Base-by-base conservation (phyloP, 2,329 filamentous ascomycete species). In the Aspergillus terreus region DNA sequence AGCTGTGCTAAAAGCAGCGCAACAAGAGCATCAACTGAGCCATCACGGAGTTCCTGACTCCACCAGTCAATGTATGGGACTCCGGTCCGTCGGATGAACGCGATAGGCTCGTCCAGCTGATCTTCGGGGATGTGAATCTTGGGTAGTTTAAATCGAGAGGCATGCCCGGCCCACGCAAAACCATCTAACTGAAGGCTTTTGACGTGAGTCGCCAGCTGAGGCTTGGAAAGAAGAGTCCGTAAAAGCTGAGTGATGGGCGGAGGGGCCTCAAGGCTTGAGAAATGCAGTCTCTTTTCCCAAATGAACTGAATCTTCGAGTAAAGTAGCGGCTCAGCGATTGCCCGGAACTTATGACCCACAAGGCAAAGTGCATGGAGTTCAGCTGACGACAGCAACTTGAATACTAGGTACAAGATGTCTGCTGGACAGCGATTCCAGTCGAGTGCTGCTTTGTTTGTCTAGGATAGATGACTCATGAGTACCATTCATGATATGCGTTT, bases 1-100 rank as follows among this genome's bases (percentile, higher is more conserved):
- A 59, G 44, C 38, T 56, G 56, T 27, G 56, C 45, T 43, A 62
- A 42, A 14, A 63, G 40, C 25, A 63, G 56, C 5, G 60, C 49
- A 21, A 58, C 17, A 43, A 57, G 44, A 6, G 58, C 58, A 52
- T 63, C 58, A 7, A 54, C 43, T 14, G 32, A 45, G 27, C 56
- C 58, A 12, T 51, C 9, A n/a, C 42, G 41, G 15, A 63, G 17
- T 50, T 51, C 49, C 23, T 52, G 33, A 35, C 52, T 57, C 60
- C 58, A 62, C 6, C 27, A 1, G 6, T 58, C 53, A 9, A 7
- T 33, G 40, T 47, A 58, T 2, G 52, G 47, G 1, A 57, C 47
- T 10, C 46, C 32, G 5, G 38, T 54, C 4, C 32, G 6, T 4
- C 32, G 21, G 44, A 59, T 52, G n/a, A 53, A 56, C 33, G 21